Conservation (phyloP, 148 eudicot species). For the Rhododendron ovatum region DNA sequence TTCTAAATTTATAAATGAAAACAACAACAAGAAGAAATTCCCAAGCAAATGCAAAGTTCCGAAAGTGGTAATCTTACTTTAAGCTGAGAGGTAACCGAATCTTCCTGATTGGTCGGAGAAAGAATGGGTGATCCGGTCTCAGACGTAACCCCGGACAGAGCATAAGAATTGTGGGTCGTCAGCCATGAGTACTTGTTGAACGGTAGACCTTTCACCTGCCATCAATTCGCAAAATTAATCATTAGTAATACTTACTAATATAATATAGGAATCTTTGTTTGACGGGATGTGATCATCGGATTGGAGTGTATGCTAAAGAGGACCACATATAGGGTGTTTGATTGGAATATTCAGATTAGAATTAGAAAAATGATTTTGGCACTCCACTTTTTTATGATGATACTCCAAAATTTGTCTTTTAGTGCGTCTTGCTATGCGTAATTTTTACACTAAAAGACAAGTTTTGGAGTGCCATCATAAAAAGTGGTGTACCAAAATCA, state of each 20-base stretch:
- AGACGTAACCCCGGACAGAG: conserved; percentile 51
- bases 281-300: neutral
- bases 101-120: conserved; percentile 82
- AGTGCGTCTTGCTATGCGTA: too few species aligned
- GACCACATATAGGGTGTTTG: neutral
- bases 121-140: conserved; percentile 47
- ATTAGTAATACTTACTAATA: neutral
- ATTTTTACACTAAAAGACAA: too few species aligned
- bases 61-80: conserved; percentile 20
- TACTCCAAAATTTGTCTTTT: too few species aligned
- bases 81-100: conserved; percentile 68
- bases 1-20: neutral
- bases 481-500: too few species aligned
- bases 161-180: conserved; percentile 83
- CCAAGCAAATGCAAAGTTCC: neutral
- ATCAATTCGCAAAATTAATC: neutral
- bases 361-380: neutral
- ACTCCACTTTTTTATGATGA: too few species aligned
- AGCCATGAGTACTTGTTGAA: conserved; percentile 83
- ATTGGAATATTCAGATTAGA: neutral
- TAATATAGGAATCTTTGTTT: neutral
- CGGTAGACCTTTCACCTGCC: conserved; percentile 67
- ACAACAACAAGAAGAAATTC: neutral
- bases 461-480: too few species aligned
- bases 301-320: neutral